Percentiles rank a stretch among this genome's conserved stretches.
Conservation (phyloP, 1,284 basidiomycete species). For the Volvariella surrecta region DNA sequence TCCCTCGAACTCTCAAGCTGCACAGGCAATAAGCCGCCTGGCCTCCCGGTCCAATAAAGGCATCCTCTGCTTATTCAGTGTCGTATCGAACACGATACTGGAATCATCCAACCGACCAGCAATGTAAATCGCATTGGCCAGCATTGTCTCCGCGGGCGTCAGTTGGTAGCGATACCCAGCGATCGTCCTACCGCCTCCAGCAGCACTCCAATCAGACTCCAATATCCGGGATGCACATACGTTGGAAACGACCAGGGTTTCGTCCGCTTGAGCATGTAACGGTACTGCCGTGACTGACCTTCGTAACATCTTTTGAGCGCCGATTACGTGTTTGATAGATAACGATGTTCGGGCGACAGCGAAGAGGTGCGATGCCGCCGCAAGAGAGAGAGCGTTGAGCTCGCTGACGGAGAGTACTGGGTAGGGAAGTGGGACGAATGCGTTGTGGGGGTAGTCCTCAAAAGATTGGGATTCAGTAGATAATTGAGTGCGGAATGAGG, state of each 20-base stretch:
- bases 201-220: constrained; percentile 25
- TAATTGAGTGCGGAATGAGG: constrained; percentile 23
- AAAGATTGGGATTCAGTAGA: constrained; percentile 13
- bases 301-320: constrained; percentile 18
- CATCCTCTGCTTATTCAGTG: constrained; percentile 21
- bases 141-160: constrained; percentile 22
- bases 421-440: constrained; percentile 28
- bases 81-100: constrained; percentile 28
- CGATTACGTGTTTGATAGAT: constrained; percentile 18
- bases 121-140: constrained; percentile 28
- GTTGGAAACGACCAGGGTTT: constrained; percentile 26
- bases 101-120: constrained; percentile 27
- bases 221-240: constrained; percentile 28
- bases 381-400: constrained; percentile 17
- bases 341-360: constrained; percentile 18
- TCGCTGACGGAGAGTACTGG: constrained; percentile 24
- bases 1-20: no score
- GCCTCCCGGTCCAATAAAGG: constrained; percentile 19
- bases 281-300: constrained; percentile 19
- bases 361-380: constrained; percentile 19
- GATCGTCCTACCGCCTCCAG: constrained; percentile 22
- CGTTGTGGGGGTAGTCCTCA: constrained; percentile 27
- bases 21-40: background rate
- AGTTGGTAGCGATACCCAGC: constrained; percentile 29
- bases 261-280: constrained; percentile 22